Base-by-base conservation (phyloP, 768 basidiomycete genomes). In the Gloeopeniophorella convolvens region DNA sequence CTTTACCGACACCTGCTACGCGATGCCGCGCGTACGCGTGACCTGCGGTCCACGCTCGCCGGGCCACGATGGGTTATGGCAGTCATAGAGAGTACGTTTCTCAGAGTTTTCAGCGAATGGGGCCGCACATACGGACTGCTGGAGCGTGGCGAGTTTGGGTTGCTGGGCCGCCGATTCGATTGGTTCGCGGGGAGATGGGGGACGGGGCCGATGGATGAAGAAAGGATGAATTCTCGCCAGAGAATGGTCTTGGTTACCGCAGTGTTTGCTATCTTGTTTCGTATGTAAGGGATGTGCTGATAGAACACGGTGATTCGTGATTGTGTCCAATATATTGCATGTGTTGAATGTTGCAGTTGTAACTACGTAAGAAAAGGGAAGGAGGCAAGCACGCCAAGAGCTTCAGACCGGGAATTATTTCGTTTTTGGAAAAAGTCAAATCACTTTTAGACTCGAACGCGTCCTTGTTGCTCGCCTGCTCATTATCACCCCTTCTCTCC, bases 31-130 rank as follows among this genome's bases (percentile, higher is more conserved):
- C 65, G 73, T 13, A 59, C 65, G 26, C 40, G 30, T 1, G 39
- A 42, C 4, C 59, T 74, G 47, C 65, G 70, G 32, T 68, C 70
- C 5, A 69, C 60, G 12, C 42, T 77, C 6, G 15, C 9, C 0
- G 68, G 72, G 10, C 8, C 56, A 3, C 54, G 54, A n/a, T 77
- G 75, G 73, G 16, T 68, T 5, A 7, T 65, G 0, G 77, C 79
- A 0, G 66, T 77, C 1, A 32, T 70, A 0, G 79, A 82, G 56
- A 76, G 79, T 45, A 60, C 76, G 0, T 34, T 78, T 8, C 72
- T 82, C 36, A 67, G 79, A 21, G 67, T 82, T 63, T 67, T 66
- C 18, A 76, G 72, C 32, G 79, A 82, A 49, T 60, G 66, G 37
- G 80, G 78, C 0, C 68, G 78, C 7, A 30, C 69, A 0, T 63